Conservation (phyloP, 805 yeast species). For the Naumovozyma castellii region DNA sequence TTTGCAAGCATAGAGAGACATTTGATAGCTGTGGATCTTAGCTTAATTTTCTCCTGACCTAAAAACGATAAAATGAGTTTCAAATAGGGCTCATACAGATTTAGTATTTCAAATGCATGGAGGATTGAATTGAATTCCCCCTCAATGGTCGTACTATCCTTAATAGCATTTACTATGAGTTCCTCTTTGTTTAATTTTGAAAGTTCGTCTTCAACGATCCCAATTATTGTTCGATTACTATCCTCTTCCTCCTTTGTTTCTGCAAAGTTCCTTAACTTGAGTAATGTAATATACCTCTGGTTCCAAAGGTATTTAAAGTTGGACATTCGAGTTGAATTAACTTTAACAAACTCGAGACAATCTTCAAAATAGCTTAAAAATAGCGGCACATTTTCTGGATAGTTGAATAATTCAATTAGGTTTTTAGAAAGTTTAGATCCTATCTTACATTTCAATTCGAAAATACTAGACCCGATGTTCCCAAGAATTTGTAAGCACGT, state of each 20-base stretch:
- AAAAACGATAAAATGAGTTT: constrained; percentile 40
- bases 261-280: constrained; percentile 11
- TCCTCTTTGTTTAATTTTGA: neutral
- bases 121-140: constrained; percentile 16
- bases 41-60: constrained; percentile 40
- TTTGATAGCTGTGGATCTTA: constrained; percentile 57
- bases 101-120: constrained; percentile 19
- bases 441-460: constrained; percentile 22
- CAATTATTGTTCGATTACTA: neutral
- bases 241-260: constrained; percentile 7
- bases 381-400: constrained; percentile 16
- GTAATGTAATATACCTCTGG: constrained; percentile 7
- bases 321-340: constrained; percentile 1
- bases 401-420: constrained; percentile 16
- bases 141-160: constrained; percentile 1
- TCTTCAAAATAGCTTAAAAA: constrained; percentile 10
- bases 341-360: constrained; percentile 7
- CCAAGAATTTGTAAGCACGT: constrained; percentile 56
- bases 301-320: constrained; percentile 15
- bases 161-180: neutral
- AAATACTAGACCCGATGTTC: constrained; percentile 42
- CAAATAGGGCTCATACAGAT: constrained; percentile 45
- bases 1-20: constrained; percentile 47
- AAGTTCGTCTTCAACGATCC: constrained; percentile 3
- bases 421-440: constrained; percentile 12